phyloP scores from a whole-genome alignment of 306 rosid species.

The Lithocarpus polystachyus region DNA sequence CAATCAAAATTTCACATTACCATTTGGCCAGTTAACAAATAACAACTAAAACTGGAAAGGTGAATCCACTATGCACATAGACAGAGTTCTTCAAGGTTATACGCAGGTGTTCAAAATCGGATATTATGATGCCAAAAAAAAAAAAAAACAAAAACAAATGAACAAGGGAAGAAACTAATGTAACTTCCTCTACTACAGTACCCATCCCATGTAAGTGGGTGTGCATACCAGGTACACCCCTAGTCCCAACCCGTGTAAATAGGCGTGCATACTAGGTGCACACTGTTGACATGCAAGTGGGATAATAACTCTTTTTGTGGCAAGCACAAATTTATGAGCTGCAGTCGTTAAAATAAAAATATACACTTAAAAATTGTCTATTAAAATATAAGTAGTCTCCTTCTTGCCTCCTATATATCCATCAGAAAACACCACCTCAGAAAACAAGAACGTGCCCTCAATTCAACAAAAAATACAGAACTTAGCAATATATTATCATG shows the following conservation, averaged over 20 bases:
- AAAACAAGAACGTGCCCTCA: neutral
- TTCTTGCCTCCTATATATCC: too few relatives aligned
- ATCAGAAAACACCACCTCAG: neutral
- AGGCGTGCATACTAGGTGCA: too few relatives aligned
- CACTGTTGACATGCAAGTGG: too few relatives aligned
- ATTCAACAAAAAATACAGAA: neutral
- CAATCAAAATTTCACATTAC: neutral
- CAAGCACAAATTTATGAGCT: too few relatives aligned
- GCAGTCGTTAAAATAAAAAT: too few relatives aligned
- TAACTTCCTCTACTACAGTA: neutral
- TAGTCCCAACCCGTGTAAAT: too few relatives aligned
- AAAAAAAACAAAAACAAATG: neutral
- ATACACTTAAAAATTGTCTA: too few relatives aligned
- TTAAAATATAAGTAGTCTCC: too few relatives aligned
- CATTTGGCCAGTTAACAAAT: neutral
- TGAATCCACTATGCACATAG: neutral
- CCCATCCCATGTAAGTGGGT: neutral
- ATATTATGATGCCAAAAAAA: neutral
- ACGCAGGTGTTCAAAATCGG: neutral
- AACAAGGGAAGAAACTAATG: neutral
- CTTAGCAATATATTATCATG: too few relatives aligned
- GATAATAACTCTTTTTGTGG: too few relatives aligned
- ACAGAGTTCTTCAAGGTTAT: neutral
- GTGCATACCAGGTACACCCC: too few relatives aligned
- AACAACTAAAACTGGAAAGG: neutral